These are phyloP conservation scores for Schrenkiella parvula DNA, from an alignment of 345 rosid species.

Conservation along the genomic window DNA sequence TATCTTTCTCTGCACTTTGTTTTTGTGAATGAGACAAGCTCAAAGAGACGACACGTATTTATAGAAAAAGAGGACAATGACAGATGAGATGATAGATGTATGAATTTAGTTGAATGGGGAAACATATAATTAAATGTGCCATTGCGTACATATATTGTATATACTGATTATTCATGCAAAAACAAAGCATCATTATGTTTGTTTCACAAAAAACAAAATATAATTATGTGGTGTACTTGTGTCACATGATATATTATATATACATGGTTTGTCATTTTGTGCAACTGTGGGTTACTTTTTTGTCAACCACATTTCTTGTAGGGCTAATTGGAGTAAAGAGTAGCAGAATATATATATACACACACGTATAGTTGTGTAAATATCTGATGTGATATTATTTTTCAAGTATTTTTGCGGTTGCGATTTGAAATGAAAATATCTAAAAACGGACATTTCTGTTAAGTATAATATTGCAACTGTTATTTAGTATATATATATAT, in stretches of 20 bases:
- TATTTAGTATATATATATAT: not conserved
- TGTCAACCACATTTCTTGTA: slow-evolving; percentile 20
- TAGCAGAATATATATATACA: not conserved
- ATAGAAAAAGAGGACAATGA: slow-evolving; percentile 18
- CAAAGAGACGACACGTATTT: slow-evolving; percentile 13
- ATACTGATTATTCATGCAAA: slow-evolving; percentile 30
- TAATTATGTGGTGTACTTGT: slow-evolving; percentile 28
- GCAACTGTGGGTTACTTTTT: not conserved
- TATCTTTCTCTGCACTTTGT: not conserved
- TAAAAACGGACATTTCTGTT: not conserved
- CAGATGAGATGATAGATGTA: slow-evolving; percentile 12
- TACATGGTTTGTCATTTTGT: slow-evolving; percentile 29
- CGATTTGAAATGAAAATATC: not conserved
- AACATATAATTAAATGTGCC: slow-evolving; percentile 31
- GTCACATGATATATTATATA: slow-evolving; percentile 25
- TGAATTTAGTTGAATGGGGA: slow-evolving; percentile 26
- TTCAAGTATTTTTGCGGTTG: slow-evolving; percentile 18
- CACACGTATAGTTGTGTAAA: not conserved
- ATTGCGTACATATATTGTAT: slow-evolving; percentile 21
- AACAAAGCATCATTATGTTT: slow-evolving; percentile 34
- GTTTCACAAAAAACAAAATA: slow-evolving; percentile 30
- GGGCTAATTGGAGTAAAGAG: slow-evolving; percentile 26
- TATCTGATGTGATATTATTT: not conserved
- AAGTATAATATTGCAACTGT: not conserved
- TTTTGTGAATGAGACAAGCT: slow-evolving; percentile 23